Evolutionary conservation across 208 protist species (phyloP), one percentile per base, ranked within the genome.

Genomic region (Trypanosoma melophagium): DNA sequence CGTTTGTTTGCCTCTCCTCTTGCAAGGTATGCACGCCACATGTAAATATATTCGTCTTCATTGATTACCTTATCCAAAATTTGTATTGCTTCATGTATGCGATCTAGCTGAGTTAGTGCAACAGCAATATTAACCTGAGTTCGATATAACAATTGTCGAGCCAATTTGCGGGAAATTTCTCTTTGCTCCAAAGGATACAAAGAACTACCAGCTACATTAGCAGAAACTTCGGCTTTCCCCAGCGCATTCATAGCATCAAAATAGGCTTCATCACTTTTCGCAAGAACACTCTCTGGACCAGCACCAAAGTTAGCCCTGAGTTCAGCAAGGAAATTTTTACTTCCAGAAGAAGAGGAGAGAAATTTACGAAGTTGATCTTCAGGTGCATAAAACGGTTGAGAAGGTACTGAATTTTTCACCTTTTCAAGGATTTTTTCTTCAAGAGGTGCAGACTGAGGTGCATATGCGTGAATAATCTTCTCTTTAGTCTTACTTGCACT

Each of bases 1-100:
- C 74, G 74, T 71, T 92, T 88, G 72, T 90, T 83, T 9, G 86
- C 86, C 17, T 85, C 85, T 58, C 83, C 88, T 41, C 87, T 84
- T 17, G 86, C 84, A 67, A 96, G 77, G 54, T 90, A 74, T 2
- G 90, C 90, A 35, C 86, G 76, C 87, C 90, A 96, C 87, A 96
- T 93, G 74, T 96, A 87, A 55, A 96, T 83, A 74, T 86, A 96
- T 70, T 93, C 85, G 63, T 94, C 79, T 47, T 77, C 83, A 28
- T 70, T 64, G 31, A 96, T 89, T 8, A 96, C 83, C 7, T 79
- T 75, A 45, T 83, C 80, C 53, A 94, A 73, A 13, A 79, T 68
- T 1, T 86, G 77, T 12, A 93, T 79, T 12, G 90, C 90, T n/a
- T 92, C 87, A 52, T 80, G 72, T 17, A 87, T 31, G 59, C 77